These are phyloP conservation scores for Debaryomyces fabryi DNA, from an alignment of 1,139 yeast genomes.

Conservation along the genomic window DNA sequence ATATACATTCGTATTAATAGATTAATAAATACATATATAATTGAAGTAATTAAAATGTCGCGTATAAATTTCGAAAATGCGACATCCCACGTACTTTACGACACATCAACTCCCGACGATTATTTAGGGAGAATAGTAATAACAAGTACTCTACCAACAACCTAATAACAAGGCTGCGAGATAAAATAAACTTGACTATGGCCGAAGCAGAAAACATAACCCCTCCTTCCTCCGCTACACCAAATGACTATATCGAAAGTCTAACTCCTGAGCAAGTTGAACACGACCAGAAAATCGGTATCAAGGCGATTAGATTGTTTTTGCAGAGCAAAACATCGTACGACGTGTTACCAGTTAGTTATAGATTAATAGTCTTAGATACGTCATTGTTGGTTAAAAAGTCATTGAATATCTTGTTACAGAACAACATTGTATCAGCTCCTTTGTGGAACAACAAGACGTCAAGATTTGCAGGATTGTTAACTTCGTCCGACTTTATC, in stretches of 20 bases:
- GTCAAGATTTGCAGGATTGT: constrained; percentile 88
- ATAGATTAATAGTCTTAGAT: constrained; percentile 89
- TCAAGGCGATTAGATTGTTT: constrained; percentile 79
- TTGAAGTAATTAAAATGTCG: not conserved
- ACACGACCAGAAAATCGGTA: constrained; percentile 66
- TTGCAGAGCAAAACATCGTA: constrained; percentile 90
- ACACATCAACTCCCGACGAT: constrained; percentile 2
- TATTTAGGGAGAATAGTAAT: not conserved
- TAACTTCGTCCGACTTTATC: constrained; percentile 90
- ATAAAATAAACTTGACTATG: constrained; percentile 13
- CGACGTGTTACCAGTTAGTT: constrained; percentile 95
- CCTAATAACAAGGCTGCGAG: not conserved
- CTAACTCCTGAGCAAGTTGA: constrained; percentile 48
- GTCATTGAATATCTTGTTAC: constrained; percentile 84
- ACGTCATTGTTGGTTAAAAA: constrained; percentile 89
- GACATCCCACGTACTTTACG: not conserved
- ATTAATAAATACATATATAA: not conserved
- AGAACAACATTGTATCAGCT: constrained; percentile 93
- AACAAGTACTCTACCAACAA: not conserved
- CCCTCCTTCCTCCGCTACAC: constrained; percentile 31
- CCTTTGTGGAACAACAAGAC: constrained; percentile 95
- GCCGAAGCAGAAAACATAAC: constrained; percentile 20
- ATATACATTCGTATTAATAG: not conserved
- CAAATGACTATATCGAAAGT: constrained; percentile 48
- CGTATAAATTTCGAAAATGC: not conserved